Base-by-base conservation (phyloP, 2,329 filamentous ascomycete genomes). In the Knoxdaviesia proteae region DNA sequence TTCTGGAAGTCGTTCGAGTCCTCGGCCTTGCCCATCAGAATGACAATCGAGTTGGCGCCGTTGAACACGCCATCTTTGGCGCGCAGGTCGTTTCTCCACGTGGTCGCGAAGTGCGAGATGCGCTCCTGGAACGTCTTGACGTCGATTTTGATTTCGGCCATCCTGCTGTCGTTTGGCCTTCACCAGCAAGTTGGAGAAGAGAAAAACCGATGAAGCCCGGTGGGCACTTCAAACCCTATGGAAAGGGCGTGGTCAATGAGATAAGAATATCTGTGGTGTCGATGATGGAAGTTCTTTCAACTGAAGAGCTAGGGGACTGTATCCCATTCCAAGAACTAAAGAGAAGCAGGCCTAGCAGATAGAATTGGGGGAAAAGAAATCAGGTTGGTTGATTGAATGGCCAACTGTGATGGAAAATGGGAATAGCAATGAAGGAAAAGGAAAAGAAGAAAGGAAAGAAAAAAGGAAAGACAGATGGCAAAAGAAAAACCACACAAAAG, bases 71-170 rank as follows among this genome's bases (percentile, higher is more conserved):
- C 69, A 64, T 93, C 83, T 58, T 81, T 82, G 48, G 80, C 74
- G 56, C 87, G 81, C 67, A 93, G 88, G 69, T 96, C 88, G 54
- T 82, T 77, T 69, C 94, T 96, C 90, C 92, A 98, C 64, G 84
- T 77, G 53, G 82, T 77, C 58, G 87, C 73, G 54, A 98, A 80
- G 56, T 80, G 79, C 51, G 79, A 79, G 51, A 96, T 72, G 57
- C 90, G 87, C 66, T 90, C 87, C 62, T 94, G 87, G 67, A 98
- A 98, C 59, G 77, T 69, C 61, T 80, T 79, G 66, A 80, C 83
- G 68, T 96, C 87, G 67, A 98, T 94, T 65, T 83, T 84, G 65
- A 98, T 93, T 63, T 92, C 83, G 56, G 68, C 70, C 74, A 76
- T 76, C 60, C 57, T 66, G 60, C 37, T 40, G 44, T 57, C 56